These are phyloP conservation scores for Penicillium paxilli DNA, from an alignment of 495 filamentous ascomycete species.

Conservation along the genomic window DNA sequence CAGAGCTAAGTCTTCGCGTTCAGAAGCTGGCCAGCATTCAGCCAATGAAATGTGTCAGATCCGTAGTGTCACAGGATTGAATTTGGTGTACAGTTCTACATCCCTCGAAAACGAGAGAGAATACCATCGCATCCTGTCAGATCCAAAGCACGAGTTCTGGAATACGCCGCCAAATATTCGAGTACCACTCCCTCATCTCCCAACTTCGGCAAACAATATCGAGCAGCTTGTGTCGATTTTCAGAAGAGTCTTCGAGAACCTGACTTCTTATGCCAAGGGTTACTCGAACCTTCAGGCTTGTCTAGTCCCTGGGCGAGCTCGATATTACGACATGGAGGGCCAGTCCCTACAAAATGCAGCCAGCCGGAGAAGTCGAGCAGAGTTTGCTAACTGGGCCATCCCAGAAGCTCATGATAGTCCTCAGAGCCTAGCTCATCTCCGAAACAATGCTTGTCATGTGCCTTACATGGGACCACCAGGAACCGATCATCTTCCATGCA, in stretches of 20 bases:
- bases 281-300: neutral
- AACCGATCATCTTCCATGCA: neutral
- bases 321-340: neutral
- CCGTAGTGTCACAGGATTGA: too few species aligned
- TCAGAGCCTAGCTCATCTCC: neutral
- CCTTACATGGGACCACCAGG: conserved; percentile 1
- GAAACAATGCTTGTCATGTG: neutral
- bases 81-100: too few species aligned
- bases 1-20: too few species aligned
- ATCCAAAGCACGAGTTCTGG: neutral
- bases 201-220: neutral
- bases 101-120: neutral
- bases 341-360: neutral
- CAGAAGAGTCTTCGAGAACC: neutral
- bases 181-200: neutral
- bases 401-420: neutral
- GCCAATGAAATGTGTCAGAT: too few species aligned
- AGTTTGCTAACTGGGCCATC: neutral
- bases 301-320: neutral
- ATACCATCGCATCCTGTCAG: neutral
- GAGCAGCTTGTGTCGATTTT: neutral
- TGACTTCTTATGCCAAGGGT: neutral
- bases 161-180: neutral
- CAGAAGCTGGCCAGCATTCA: too few species aligned
- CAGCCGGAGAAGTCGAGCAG: neutral